Percentiles rank a stretch among this genome's conserved stretches.
These are phyloP conservation scores for Botryococcus braunii DNA, from an alignment of 163 green algal species.

Conservation along the genomic window DNA sequence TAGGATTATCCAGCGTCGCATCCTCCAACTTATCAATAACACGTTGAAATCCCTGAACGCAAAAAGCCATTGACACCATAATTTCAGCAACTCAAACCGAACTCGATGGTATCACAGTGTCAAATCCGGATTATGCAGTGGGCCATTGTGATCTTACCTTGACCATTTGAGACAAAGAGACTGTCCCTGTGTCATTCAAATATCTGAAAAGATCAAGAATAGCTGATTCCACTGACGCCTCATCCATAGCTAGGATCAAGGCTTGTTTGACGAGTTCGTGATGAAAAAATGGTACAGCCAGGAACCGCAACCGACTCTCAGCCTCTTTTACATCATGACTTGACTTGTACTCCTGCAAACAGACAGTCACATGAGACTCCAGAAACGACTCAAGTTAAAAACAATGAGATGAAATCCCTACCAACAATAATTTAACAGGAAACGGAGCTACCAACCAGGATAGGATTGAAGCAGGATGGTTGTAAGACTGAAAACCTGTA, in stretches of 20 bases:
- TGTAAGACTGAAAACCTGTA: no score
- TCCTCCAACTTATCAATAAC: constrained; percentile 61
- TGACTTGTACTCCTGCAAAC: constrained; percentile 55
- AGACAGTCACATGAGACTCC: no score
- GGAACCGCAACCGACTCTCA: constrained; percentile 48
- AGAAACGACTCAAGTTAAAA: no score
- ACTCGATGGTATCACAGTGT: no score
- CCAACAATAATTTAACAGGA: no score
- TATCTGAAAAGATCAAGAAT: constrained; percentile 37
- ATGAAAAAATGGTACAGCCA: constrained; percentile 92
- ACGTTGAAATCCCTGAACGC: constrained; percentile 39
- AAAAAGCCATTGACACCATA: no score
- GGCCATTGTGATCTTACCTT: no score
- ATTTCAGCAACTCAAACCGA: no score
- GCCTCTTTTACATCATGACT: constrained; percentile 66
- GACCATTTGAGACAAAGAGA: constrained; percentile 56
- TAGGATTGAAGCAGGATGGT: no score
- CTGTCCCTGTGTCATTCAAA: constrained; percentile 44
- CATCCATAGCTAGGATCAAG: constrained; percentile 25
- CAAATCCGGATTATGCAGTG: no score
- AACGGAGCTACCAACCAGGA: no score
- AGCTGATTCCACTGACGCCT: constrained; percentile 1
- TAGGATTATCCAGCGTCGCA: constrained; percentile 63
- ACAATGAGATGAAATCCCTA: no score
- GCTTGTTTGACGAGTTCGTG: constrained; percentile 90